Evolutionary conservation across 2,329 filamentous ascomycete genomes (phyloP).

Genomic region (Neofusicoccum ribis): DNA sequence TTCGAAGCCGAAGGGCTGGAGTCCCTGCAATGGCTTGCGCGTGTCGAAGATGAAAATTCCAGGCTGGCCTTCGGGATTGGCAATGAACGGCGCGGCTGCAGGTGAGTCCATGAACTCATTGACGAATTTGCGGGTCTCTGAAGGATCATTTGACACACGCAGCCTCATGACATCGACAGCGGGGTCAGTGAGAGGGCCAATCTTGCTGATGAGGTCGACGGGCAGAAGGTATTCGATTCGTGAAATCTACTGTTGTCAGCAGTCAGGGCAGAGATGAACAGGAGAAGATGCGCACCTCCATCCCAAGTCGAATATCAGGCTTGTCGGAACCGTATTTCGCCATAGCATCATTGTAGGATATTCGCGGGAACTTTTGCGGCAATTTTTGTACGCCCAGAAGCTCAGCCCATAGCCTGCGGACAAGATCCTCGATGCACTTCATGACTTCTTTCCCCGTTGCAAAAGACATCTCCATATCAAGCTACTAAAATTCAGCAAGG

Average conservation of each 20-base stretch:
- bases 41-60: constrained; percentile 76
- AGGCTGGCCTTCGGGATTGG: constrained; percentile 75
- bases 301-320: constrained; percentile 78
- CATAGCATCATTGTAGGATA: constrained; percentile 80
- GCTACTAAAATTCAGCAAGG: constrained; percentile 45
- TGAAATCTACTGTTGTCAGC: constrained; percentile 56
- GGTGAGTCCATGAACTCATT: constrained; percentile 69
- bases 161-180: constrained; percentile 75
- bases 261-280: constrained; percentile 21
- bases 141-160: constrained; percentile 54
- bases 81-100: constrained; percentile 57
- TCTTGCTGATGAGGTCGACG: constrained; percentile 69
- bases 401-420: constrained; percentile 57
- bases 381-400: constrained; percentile 42
- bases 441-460: constrained; percentile 71
- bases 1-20: constrained; percentile 76
- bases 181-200: constrained; percentile 67
- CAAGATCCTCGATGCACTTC: constrained; percentile 54
- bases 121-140: constrained; percentile 62
- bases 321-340: constrained; percentile 83
- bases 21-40: constrained; percentile 70
- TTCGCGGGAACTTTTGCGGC: constrained; percentile 53
- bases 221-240: constrained; percentile 65
- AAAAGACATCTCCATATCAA: constrained; percentile 94
- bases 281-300: constrained; percentile 51